A percentile compares a stretch with the other conserved stretches of the same genome.
Evolutionary conservation across 129 eudicot species (phyloP).

Genomic region (Erigeron canadensis): DNA sequence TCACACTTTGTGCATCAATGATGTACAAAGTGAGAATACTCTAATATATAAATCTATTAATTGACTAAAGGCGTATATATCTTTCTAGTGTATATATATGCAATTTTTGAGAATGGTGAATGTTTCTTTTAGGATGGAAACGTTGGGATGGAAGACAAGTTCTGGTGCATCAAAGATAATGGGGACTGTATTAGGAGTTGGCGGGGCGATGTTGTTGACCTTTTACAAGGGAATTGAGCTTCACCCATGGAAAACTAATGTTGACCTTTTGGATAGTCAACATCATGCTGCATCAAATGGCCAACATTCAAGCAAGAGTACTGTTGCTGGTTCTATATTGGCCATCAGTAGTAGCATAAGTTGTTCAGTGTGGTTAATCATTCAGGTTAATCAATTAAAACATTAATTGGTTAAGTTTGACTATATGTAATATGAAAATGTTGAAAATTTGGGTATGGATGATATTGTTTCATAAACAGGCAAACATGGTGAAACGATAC

Average conservation of each 20-base stretch:
- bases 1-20: no score
- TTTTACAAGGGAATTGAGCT: constrained; percentile 43
- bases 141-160: constrained; percentile 28
- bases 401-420: background rate
- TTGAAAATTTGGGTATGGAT: background rate
- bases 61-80: no score
- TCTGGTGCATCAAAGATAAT: constrained; percentile 41
- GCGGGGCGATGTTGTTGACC: constrained; percentile 55
- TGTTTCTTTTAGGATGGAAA: constrained; percentile 33
- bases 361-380: constrained; percentile 34
- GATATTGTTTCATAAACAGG: constrained; percentile 28
- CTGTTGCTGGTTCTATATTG: constrained; percentile 18
- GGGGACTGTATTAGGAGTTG: constrained; percentile 39
- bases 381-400: constrained; percentile 25
- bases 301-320: constrained; percentile 12
- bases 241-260: constrained; percentile 34
- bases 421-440: no score
- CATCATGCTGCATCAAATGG: background rate
- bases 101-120: no score
- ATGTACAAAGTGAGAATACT: no score
- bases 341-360: constrained; percentile 28
- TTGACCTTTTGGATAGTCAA: constrained; percentile 38
- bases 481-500: constrained; percentile 39
- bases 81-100: no score
- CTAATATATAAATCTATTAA: no score